Percentiles rank a stretch among this genome's conserved stretches.
Evolutionary conservation across 2,329 filamentous ascomycete genomes (phyloP).

Genomic region (Microcera coccophila): DNA sequence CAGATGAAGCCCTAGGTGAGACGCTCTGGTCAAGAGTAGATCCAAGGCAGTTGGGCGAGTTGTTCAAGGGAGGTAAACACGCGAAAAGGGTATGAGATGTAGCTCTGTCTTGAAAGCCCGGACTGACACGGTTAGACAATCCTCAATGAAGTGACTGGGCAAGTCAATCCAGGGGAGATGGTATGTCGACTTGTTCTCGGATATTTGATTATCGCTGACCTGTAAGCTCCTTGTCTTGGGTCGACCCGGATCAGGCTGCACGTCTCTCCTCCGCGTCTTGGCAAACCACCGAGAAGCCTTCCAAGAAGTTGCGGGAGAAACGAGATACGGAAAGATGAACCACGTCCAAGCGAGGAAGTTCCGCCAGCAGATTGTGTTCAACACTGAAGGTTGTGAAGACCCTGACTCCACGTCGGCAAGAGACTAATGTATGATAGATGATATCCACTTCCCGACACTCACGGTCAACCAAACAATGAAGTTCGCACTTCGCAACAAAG

Average conservation of each 20-base stretch:
- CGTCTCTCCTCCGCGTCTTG: constrained; percentile 28
- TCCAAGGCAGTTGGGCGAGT: constrained; percentile 11
- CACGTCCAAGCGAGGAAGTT: constrained; percentile 22
- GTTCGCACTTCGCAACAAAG: constrained; percentile 60
- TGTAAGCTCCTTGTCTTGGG: constrained; percentile 30
- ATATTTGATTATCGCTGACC: neutral
- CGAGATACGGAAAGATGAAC: constrained; percentile 25
- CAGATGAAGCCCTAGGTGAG: constrained; percentile 20
- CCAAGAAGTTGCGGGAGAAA: constrained; percentile 24
- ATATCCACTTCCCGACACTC: constrained; percentile 62
- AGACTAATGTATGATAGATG: constrained; percentile 29
- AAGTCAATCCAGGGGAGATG: constrained; percentile 42
- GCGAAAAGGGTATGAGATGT: constrained; percentile 7
- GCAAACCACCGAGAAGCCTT: constrained; percentile 30
- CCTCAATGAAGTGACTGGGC: constrained; percentile 35
- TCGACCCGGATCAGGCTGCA: constrained; percentile 31
- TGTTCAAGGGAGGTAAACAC: constrained; percentile 4
- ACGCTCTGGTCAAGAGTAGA: constrained; percentile 23
- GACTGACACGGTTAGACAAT: constrained; percentile 30
- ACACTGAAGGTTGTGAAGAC: constrained; percentile 26
- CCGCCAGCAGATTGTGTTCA: constrained; percentile 30
- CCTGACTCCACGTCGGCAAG: too few relatives aligned
- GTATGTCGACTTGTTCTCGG: constrained; percentile 21
- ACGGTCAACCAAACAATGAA: constrained; percentile 61
- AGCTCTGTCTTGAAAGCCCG: neutral